Conservation (phyloP, 441 rosid genomes). For the Kokia cookei region DNA sequence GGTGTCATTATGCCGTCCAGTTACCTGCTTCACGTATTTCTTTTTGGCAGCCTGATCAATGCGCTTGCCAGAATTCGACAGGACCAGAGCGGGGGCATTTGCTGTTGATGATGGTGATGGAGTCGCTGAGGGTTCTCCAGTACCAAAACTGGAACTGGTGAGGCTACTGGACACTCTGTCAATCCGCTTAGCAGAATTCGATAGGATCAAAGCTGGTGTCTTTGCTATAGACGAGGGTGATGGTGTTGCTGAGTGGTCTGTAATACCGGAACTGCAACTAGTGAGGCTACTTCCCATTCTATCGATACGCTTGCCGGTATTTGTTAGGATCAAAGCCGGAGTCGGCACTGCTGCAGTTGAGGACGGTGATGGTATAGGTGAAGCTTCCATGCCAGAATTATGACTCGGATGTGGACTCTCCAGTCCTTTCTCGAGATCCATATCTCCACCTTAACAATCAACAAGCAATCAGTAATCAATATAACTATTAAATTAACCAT, state of each 20-base stretch:
- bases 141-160: not conserved
- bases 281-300: constrained; percentile 1
- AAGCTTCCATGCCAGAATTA: constrained; percentile 38
- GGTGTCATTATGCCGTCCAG: constrained; percentile 94
- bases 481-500: constrained; percentile 3
- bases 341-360: constrained; percentile 64
- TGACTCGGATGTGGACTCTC: constrained; percentile 27
- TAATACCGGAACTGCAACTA: not conserved
- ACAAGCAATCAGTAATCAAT: constrained; percentile 1
- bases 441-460: constrained; percentile 40
- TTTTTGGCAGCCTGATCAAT: constrained; percentile 89
- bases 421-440: constrained; percentile 67
- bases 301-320: constrained; percentile 5
- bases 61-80: constrained; percentile 79
- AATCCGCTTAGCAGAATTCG: constrained; percentile 25
- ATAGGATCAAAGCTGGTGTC: constrained; percentile 80
- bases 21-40: constrained; percentile 95
- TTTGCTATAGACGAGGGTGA: constrained; percentile 65
- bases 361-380: constrained; percentile 76
- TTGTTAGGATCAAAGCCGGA: constrained; percentile 78
- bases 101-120: constrained; percentile 73
- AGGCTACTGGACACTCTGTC: constrained; percentile 2
- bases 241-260: constrained; percentile 58
- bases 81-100: constrained; percentile 79
- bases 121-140: constrained; percentile 47